Evolutionary conservation across 805 yeast species (phyloP), one percentile per base, ranked within the genome.

Genomic region (Schwanniomyces yamadae): DNA sequence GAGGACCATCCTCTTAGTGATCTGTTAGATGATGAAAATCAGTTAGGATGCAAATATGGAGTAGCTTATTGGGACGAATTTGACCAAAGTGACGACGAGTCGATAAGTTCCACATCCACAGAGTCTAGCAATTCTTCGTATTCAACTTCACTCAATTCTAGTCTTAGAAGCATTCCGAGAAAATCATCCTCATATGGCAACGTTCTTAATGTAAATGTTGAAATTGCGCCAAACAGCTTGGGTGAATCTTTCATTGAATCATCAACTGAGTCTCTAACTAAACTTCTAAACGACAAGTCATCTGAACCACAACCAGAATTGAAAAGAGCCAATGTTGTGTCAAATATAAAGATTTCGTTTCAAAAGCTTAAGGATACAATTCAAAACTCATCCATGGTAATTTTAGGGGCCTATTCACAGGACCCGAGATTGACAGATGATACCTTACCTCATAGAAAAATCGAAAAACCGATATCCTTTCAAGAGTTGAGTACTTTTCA

Each of bases 341-440:
- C 49, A 3, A 47, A 47, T 27, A 27, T 47, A 29, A 34, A 46
- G 5, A 36, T 35, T n/a, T 47, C 51, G 9, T 28, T 47, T 6
- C 42, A 39, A 18, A 39, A 22, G 27, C 28, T 40, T 22, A 45
- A 31, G 31, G 35, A 25, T 18, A 31, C 39, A 10, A 23, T 38
- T 2, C 26, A 25, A 16, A 24, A 25, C 12, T 23, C 38, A 5
- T 21, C 31, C 6, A 12, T n/a, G 20, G 28, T 23, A 15, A 28
- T 41, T 14, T 31, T 36, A 29, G 17, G 17, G 10, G 18, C 27
- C 17, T 36, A 39, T 25, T 41, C 37, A 7, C 36, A 26, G 19
- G 25, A 24, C 10, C 48, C 49, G 10, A 34, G 48, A 29, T 26
- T 36, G n/a, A 43, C 52, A 7, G 49, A 47, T 35, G 52, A 47